Percentiles rank a stretch among this genome's conserved stretches.
These are phyloP conservation scores for Uronychia binucleata DNA, from an alignment of 73 alveolate genomes.

Conservation along the genomic window DNA sequence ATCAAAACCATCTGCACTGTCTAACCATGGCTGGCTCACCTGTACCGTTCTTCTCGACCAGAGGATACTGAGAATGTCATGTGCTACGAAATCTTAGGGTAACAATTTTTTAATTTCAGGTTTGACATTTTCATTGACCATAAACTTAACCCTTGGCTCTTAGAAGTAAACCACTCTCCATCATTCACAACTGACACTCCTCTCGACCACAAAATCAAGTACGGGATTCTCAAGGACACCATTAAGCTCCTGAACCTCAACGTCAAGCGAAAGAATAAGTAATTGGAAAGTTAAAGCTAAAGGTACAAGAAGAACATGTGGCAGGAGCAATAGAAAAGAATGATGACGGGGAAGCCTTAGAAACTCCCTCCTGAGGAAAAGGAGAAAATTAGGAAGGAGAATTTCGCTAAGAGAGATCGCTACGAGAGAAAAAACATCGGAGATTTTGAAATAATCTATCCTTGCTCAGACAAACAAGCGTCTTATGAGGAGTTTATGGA, in stretches of 20 bases:
- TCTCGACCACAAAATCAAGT: slow-evolving; percentile 43
- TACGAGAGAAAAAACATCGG: slow-evolving; percentile 41
- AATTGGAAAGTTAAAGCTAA: no score
- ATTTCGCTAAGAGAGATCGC: slow-evolving; percentile 23
- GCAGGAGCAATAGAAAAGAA: slow-evolving; percentile 26
- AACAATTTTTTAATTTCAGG: not conserved
- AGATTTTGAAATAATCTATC: slow-evolving; percentile 34
- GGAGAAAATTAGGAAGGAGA: slow-evolving; percentile 18
- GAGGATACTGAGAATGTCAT: slow-evolving; percentile 50
- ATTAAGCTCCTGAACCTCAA: slow-evolving; percentile 20
- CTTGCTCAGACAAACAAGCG: slow-evolving; percentile 10
- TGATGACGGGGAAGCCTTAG: slow-evolving; percentile 34
- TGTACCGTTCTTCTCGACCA: slow-evolving; percentile 49
- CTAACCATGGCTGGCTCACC: slow-evolving; percentile 47
- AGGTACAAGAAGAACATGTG: slow-evolving; percentile 27
- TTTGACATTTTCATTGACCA: slow-evolving; percentile 54
- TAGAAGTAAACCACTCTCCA: slow-evolving; percentile 61
- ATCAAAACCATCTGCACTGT: slow-evolving; percentile 58
- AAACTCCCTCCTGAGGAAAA: slow-evolving; percentile 29
- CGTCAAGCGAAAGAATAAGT: not conserved
- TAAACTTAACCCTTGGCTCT: slow-evolving; percentile 42
- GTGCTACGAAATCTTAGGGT: slow-evolving; percentile 60
- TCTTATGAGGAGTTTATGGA: slow-evolving; percentile 18
- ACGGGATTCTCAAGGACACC: slow-evolving; percentile 42
- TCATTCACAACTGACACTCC: slow-evolving; percentile 56